Evolutionary conservation across 2,329 filamentous ascomycete species (phyloP).

Genomic region (Colletotrichum sp.): DNA sequence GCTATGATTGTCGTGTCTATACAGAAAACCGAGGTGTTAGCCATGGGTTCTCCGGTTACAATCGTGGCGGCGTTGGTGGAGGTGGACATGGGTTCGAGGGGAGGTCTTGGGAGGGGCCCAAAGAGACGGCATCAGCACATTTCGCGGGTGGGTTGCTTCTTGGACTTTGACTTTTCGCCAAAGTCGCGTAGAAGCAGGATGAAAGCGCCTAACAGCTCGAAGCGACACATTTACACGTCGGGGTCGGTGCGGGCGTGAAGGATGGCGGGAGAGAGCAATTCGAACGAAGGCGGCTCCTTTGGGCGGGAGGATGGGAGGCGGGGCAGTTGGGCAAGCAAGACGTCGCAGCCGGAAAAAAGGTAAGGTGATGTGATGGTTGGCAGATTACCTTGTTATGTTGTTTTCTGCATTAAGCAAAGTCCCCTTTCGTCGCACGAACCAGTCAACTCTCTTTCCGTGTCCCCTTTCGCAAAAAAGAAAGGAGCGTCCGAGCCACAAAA

Average conservation of each 20-base stretch:
- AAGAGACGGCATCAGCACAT: not conserved
- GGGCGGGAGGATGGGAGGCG: not conserved
- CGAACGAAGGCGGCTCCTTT: not conserved
- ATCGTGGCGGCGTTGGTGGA: not conserved
- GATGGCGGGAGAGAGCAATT: not conserved
- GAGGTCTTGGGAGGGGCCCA: constrained; percentile 18
- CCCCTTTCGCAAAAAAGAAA: not conserved
- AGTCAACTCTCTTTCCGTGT: not conserved
- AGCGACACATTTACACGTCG: constrained; percentile 53
- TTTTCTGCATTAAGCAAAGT: not conserved
- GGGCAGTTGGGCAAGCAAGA: not conserved
- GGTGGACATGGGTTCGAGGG: not conserved
- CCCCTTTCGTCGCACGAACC: not conserved
- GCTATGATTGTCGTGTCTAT: not conserved
- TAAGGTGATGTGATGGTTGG: not conserved
- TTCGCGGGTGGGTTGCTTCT: constrained; percentile 26
- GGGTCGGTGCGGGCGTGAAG: not conserved
- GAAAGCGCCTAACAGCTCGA: constrained; percentile 56
- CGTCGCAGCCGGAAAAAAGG: not conserved
- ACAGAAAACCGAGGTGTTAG: not conserved
- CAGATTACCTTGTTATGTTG: not conserved
- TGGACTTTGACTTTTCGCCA: constrained; percentile 41
- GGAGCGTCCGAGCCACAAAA: constrained; percentile 11
- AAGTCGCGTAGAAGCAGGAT: constrained; percentile 53
- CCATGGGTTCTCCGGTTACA: not conserved